Evolutionary conservation across 2,329 filamentous ascomycete genomes (phyloP), one percentile per base, ranked within the genome.

Genomic region (Hymenoscyphus repandus): DNA sequence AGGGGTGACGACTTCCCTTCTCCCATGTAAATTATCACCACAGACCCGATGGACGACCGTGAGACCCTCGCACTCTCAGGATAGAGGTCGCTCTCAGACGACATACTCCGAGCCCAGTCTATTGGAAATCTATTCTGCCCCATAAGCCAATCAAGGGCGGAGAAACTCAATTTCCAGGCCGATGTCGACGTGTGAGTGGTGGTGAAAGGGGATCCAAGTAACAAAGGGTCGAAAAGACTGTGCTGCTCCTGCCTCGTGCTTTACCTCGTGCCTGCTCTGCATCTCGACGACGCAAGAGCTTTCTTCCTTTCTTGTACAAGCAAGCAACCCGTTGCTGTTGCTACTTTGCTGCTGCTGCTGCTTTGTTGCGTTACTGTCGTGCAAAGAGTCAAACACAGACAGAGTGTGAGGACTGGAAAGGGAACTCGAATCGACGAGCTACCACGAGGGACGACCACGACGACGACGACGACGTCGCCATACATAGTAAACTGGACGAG

Each of bases 61-160:
- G 49, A 44, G 39, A 33, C 17, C 33, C 27, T 36, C 36, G 45
- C 36, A 51, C n/a, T 12, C n/a, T 17, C 39, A 36, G 31, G 31
- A 17, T 11, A 33, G n/a, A n/a, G n/a, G n/a, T n/a, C n/a, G n/a
- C n/a, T n/a, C n/a, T n/a, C n/a, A n/a, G n/a, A n/a, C n/a, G n/a
- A n/a, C n/a, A n/a, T n/a, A 22, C 30, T 34, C 22, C 22, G 22
- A 7, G 22, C 22, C 22, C 22, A 22, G 15, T 52, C 18, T 47
- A 43, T 46, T 46, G 34, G 38, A 31, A 43, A 27, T 43, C 40
- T 43, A 43, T 43, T 43, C 22, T 47, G 18, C 38, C 32, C 49
- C 18, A 34, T 37, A 51, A 43, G 37, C 56, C 53, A 55, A 53
- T 58, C 53, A 45, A 3, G 15, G n/a, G 10, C 33, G 18, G 33